These are phyloP conservation scores for Erodium maritimum DNA, from an alignment of 345 rosid genomes.

Conservation along the genomic window DNA sequence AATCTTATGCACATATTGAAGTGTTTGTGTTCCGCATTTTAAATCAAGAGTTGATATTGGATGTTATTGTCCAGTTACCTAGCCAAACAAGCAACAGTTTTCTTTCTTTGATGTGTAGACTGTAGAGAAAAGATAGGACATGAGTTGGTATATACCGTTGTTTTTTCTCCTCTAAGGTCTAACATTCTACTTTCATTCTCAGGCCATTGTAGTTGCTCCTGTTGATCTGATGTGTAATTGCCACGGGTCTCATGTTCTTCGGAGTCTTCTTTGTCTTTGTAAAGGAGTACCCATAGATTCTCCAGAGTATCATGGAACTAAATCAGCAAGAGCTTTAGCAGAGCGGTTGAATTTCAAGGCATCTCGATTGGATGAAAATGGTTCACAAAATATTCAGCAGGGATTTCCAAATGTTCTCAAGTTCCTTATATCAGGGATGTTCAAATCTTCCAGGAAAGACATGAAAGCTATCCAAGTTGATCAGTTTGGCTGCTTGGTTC, in stretches of 20 bases:
- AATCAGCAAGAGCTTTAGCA: conserved; percentile 50
- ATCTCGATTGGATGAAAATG: conserved; percentile 22
- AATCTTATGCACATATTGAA: background rate
- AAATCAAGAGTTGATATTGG: too few relatives aligned
- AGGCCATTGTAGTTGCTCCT: conserved; percentile 55
- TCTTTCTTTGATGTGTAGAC: too few relatives aligned
- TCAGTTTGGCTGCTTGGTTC: conserved; percentile 79
- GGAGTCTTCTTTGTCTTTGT: conserved; percentile 82
- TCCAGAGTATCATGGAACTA: conserved; percentile 49
- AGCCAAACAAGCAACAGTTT: too few relatives aligned
- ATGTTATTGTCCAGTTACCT: too few relatives aligned
- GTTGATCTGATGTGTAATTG: conserved; percentile 65
- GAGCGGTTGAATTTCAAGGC: conserved; percentile 57
- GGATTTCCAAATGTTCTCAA: conserved; percentile 58
- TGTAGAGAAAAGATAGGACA: too few relatives aligned
- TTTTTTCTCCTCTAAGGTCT: background rate
- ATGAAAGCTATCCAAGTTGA: conserved; percentile 44
- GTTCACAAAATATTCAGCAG: conserved; percentile 24
- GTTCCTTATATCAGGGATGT: conserved; percentile 49
- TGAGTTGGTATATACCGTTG: background rate
- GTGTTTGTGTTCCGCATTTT: too few relatives aligned
- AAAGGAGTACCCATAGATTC: conserved; percentile 73
- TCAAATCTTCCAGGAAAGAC: conserved; percentile 40
- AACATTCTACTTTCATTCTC: conserved; percentile 10
- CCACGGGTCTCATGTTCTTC: conserved; percentile 90